A percentile compares a stretch with the other conserved stretches of the same genome.
phyloP scores from a whole-genome alignment of 164 flowering plant genomes.

The Malania oleifera region DNA sequence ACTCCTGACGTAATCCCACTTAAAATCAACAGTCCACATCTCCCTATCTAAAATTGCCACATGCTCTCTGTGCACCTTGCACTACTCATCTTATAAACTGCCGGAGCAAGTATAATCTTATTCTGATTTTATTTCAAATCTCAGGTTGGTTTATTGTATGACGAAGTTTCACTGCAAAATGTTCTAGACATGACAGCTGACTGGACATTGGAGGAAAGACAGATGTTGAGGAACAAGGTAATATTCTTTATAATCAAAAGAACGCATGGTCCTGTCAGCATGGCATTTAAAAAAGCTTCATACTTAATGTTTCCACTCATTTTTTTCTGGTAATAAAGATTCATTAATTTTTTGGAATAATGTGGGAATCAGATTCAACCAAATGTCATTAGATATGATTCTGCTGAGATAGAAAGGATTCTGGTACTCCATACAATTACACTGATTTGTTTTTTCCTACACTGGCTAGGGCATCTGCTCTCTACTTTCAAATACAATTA shows the following conservation, averaged over 20 bases:
- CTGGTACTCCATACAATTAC: no score
- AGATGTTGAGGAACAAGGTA: slow-evolving; percentile 91
- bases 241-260: not conserved
- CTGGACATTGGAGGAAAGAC: slow-evolving; percentile 90
- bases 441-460: no score
- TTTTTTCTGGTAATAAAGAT: no score
- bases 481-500: no score
- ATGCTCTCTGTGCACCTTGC: not conserved
- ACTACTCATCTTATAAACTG: not conserved
- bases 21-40: no score
- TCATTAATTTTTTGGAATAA: no score
- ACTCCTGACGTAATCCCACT: no score
- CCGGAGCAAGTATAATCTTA: not conserved
- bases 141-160: slow-evolving; percentile 92
- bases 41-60: not conserved
- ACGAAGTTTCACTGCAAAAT: slow-evolving; percentile 76
- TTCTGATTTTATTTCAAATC: slow-evolving; percentile 10
- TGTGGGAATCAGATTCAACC: no score
- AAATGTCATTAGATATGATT: no score
- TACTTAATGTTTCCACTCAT: not conserved
- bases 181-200: slow-evolving; percentile 86
- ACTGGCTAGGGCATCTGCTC: no score
- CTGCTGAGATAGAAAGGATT: no score
- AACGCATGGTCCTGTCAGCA: not conserved
- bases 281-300: not conserved